Base-by-base conservation (phyloP, 1,139 yeast genomes). In the Williopsis jadinii region DNA sequence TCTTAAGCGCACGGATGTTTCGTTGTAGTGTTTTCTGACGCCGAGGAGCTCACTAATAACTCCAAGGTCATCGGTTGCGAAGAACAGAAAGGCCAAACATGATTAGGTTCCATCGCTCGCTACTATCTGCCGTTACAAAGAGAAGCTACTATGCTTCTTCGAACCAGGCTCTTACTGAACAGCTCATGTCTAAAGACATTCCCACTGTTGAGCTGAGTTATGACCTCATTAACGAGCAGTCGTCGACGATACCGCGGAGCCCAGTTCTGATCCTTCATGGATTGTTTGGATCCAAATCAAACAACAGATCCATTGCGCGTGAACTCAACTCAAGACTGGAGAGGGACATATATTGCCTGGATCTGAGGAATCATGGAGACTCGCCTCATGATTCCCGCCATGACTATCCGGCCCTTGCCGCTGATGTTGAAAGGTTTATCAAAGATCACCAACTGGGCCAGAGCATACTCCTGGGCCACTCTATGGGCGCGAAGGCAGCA, bases 401-500 rank as follows among this genome's bases (percentile, higher is more conserved):
- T 55, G 92, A 84, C 60, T 88, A 88, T 60, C 83, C 85, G 0
- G 67, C 92, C 2, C 68, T 92, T 66, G 83, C 96, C 1, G 83
- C 86, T 0, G 98, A 92, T 60, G 88, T 92, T 24, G 88, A 81
- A 55, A 55, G 63, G 30, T 92, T 90, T 58, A 71, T 88, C 12
- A 54, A 55, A 1, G 73, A 71, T 5, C 69, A 76, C 14, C 52
- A 62, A 0, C 48, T 80, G 11, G 65, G 51, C 9, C 49, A 52
- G 33, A 85, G 94, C 0, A 76, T 86, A 14, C 50, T 92, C 19
- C 70, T 92, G 26, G 98, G 98, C 1, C 97, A 90, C 61, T 88
- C 97, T 0, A 88, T 92, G 97, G 98, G 98, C 8, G 97, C 96
- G 9, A 92, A 92, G 57, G 75, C 90, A 0, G 96, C 84, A 3